Evolutionary conservation across 805 yeast genomes (phyloP), one percentile per base, ranked within the genome.

Genomic region (Kluyveromyces starmeri): DNA sequence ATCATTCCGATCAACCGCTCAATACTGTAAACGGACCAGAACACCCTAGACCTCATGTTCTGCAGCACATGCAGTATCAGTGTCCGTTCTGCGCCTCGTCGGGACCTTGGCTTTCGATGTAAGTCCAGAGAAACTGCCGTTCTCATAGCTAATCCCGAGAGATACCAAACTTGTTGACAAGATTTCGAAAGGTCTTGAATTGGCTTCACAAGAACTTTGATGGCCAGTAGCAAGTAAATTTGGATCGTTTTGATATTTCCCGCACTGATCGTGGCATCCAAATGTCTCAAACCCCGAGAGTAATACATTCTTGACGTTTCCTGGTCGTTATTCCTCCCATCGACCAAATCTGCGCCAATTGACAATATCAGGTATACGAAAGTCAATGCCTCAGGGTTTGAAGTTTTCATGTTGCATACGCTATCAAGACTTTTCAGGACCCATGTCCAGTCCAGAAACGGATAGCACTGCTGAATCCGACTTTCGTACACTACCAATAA

Each of bases 11-110:
- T 53, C 27, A 57, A 49, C 35, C 63, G 35, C 34, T 59, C 64
- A 39, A 59, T 41, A 5, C 61, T 57, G 39, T 58, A 59, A 5
- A 61, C 62, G 36, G 53, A 53, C 64, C 64, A 59, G 36, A 59
- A 59, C 7, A 59, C 44, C 17, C 62, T 37, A 7, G 50, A 42
- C 33, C 48, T 47, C 28, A 56, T 35, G 32, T 56, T 47, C 14
- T 33, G 35, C 14, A 28, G 20, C 7, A 28, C 23, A 13, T 28
- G 32, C 14, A 19, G 24, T 16, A 19, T 24, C 12, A 15, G 19
- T 11, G 27, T 28, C 19, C 27, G 48, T 35, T 12, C 41, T 20
- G 14, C 25, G 25, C 21, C 28, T 27, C 14, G 35, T 18, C 32
- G 42, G 17, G 46, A 35, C 21, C 43, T 49, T 1, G 58, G 54